Evolutionary conservation across 495 filamentous ascomycete species (phyloP).

Genomic region (Tricharina praecox): DNA sequence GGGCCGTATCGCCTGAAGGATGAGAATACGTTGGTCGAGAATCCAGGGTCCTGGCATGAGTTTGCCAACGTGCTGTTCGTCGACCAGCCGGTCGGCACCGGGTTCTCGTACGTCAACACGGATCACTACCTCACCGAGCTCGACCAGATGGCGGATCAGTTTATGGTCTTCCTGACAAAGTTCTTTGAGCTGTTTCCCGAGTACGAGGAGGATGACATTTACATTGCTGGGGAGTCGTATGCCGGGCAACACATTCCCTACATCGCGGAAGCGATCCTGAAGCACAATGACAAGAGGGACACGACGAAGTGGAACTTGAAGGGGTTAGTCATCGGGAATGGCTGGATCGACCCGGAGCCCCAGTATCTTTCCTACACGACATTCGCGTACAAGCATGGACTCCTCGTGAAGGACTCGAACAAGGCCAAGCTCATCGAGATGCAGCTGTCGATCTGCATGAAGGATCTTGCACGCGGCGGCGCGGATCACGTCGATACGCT

Average conservation of each 20-base stretch:
- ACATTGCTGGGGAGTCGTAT: slow-evolving; percentile 88
- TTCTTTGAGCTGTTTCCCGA: slow-evolving; percentile 84
- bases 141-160: slow-evolving; percentile 66
- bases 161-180: slow-evolving; percentile 74
- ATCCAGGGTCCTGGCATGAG: slow-evolving; percentile 88
- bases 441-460: slow-evolving; percentile 47
- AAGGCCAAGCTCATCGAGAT: slow-evolving; percentile 49
- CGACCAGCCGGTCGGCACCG: slow-evolving; percentile 90
- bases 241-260: slow-evolving; percentile 96
- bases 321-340: slow-evolving; percentile 87
- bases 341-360: slow-evolving; percentile 79
- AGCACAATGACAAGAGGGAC: slow-evolving; percentile 43
- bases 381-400: slow-evolving; percentile 55
- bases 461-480: slow-evolving; percentile 36
- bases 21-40: slow-evolving; percentile 55
- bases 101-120: slow-evolving; percentile 85
- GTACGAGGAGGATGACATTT: slow-evolving; percentile 82
- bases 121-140: slow-evolving; percentile 72
- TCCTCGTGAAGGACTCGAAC: slow-evolving; percentile 50
- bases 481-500: slow-evolving; percentile 46
- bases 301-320: slow-evolving; percentile 58
- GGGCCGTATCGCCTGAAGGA: slow-evolving; percentile 81
- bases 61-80: slow-evolving; percentile 94
- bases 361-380: slow-evolving; percentile 81
- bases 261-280: slow-evolving; percentile 71